These are phyloP conservation scores for Coprinopsis cinerea DNA, from an alignment of 768 basidiomycete species.

Conservation along the genomic window DNA sequence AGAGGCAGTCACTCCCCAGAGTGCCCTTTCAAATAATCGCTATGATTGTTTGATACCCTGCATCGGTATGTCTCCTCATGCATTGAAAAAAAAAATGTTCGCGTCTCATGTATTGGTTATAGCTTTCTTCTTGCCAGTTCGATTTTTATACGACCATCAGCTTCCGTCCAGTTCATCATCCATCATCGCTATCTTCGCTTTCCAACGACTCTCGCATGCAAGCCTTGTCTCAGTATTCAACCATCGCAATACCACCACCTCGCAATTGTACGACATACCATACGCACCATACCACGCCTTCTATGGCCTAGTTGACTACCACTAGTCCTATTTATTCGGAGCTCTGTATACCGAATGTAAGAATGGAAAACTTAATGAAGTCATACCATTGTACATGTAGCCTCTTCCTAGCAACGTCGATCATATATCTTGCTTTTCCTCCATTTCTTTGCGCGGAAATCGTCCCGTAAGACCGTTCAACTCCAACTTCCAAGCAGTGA, in stretches of 20 bases:
- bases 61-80: slow-evolving; percentile 6
- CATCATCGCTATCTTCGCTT: slow-evolving; percentile 14
- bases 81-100: slow-evolving; percentile 5
- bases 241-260: neutral
- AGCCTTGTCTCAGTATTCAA: neutral
- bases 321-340: slow-evolving; percentile 12
- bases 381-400: slow-evolving; percentile 32
- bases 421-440: slow-evolving; percentile 20
- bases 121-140: slow-evolving; percentile 3
- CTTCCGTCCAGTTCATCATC: slow-evolving; percentile 3
- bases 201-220: slow-evolving; percentile 7
- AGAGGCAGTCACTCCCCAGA: slow-evolving; percentile 53
- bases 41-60: slow-evolving; percentile 7
- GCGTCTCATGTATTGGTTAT: neutral
- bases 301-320: slow-evolving; percentile 6
- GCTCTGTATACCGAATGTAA: slow-evolving; percentile 17
- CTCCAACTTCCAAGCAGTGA: neutral
- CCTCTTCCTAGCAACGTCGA: slow-evolving; percentile 21
- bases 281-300: neutral
- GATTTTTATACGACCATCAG: slow-evolving; percentile 9
- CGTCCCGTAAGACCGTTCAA: slow-evolving; percentile 14
- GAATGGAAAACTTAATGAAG: slow-evolving; percentile 27
- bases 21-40: slow-evolving; percentile 57
- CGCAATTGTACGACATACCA: slow-evolving; percentile 1
- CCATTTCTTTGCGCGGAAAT: slow-evolving; percentile 15